phyloP scores from a whole-genome alignment of 2,329 filamentous ascomycete species.

The Thelonectria olida region DNA sequence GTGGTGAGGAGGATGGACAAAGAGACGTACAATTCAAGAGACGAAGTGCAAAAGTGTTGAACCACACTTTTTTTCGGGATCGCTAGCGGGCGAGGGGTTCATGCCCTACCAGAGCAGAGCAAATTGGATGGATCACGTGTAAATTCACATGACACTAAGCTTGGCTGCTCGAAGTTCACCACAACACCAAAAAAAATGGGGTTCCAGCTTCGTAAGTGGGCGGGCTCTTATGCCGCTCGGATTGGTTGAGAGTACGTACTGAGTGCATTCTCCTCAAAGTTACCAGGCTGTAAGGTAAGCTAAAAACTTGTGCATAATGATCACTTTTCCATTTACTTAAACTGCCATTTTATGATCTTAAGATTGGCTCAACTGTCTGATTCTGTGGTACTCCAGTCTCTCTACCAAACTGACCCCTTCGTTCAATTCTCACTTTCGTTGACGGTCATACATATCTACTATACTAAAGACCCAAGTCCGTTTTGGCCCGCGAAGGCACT shows the following conservation, averaged over 20 bases:
- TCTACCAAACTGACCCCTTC: slow-evolving; percentile 3
- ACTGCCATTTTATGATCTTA: not conserved
- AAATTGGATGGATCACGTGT: slow-evolving; percentile 25
- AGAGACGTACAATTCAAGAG: slow-evolving; percentile 35
- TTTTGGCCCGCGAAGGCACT: slow-evolving; percentile 31
- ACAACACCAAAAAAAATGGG: not conserved
- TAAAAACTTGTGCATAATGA: not conserved
- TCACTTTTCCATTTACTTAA: not conserved
- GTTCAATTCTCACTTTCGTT: slow-evolving; percentile 10
- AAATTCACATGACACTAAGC: not conserved
- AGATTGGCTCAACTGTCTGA: slow-evolving; percentile 11
- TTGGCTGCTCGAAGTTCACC: not conserved
- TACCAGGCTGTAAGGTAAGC: too few species aligned
- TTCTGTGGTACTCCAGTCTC: slow-evolving; percentile 17
- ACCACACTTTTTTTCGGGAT: slow-evolving; percentile 46
- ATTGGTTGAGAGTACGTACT: too few species aligned
- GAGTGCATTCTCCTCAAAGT: too few species aligned
- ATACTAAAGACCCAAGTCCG: slow-evolving; percentile 9
- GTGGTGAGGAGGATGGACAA: slow-evolving; percentile 47
- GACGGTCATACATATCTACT: slow-evolving; percentile 25
- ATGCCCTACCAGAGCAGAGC: slow-evolving; percentile 44
- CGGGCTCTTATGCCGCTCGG: too few species aligned
- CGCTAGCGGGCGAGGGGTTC: slow-evolving; percentile 41
- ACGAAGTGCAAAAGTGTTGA: slow-evolving; percentile 39
- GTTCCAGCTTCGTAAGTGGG: not conserved